phyloP scores from a whole-genome alignment of 1,139 yeast species.

The Diutina scorzettiae region DNA sequence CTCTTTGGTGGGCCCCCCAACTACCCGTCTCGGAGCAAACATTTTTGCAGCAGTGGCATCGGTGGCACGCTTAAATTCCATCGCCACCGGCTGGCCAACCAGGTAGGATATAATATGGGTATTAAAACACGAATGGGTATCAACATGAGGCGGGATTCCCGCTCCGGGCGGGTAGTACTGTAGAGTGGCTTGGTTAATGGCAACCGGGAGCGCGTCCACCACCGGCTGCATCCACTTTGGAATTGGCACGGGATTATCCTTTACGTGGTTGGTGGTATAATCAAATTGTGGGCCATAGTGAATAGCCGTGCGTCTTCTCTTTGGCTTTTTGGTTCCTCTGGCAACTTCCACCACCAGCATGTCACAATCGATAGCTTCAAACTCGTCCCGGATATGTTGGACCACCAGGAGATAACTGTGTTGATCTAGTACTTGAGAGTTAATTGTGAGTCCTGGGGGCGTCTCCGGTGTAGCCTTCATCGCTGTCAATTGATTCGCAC shows the following conservation, averaged over 20 bases:
- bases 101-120: neutral
- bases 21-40: conserved; percentile 3
- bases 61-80: neutral
- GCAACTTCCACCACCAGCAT: neutral
- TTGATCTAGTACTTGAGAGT: too few species aligned
- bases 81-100: neutral
- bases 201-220: neutral
- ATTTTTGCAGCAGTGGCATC: neutral
- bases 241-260: neutral
- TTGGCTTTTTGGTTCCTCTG: neutral
- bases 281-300: conserved; percentile 6
- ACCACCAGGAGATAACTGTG: too few species aligned
- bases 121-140: conserved; percentile 3
- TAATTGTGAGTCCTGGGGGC: too few species aligned
- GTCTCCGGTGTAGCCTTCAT: too few species aligned
- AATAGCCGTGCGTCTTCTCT: neutral
- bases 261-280: conserved; percentile 1
- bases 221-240: neutral
- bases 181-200: neutral
- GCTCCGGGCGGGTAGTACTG: conserved; percentile 5
- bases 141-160: conserved; percentile 4
- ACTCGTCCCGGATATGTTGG: neutral
- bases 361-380: neutral
- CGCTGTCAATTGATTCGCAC: too few species aligned
- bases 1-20: neutral